Percentiles rank a stretch among this genome's conserved stretches.
These are phyloP conservation scores for Trichoderma erinaceum DNA, from an alignment of 495 filamentous ascomycete genomes.

Conservation along the genomic window DNA sequence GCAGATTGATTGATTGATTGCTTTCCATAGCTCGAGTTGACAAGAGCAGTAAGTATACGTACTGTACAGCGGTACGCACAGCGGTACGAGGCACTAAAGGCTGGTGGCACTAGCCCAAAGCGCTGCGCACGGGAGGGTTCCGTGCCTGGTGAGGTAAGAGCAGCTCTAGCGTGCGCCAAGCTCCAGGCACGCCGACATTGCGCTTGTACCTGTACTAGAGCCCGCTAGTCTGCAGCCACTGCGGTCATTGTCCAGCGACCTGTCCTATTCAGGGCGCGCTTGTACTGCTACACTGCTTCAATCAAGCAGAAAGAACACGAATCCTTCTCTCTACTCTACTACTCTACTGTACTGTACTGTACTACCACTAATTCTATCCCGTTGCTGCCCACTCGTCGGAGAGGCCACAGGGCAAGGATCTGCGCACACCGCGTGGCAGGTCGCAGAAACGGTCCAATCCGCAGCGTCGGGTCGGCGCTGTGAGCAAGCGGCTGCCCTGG, in stretches of 20 bases:
- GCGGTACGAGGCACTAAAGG: not conserved
- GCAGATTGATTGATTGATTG: not conserved
- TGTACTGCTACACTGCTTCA: not conserved
- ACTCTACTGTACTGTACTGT: too few species aligned
- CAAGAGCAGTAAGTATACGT: not conserved
- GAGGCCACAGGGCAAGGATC: conserved; percentile 10
- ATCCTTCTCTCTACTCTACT: not conserved
- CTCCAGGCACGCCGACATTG: not conserved
- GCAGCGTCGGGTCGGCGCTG: conserved; percentile 7
- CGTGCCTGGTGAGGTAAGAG: not conserved
- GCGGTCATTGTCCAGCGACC: not conserved
- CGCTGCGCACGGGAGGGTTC: not conserved
- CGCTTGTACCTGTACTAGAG: not conserved
- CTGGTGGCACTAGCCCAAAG: not conserved
- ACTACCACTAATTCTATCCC: too few species aligned
- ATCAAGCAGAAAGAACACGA: not conserved
- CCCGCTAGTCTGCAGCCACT: too few species aligned
- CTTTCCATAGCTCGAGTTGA: not conserved
- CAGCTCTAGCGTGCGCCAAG: conserved; percentile 6
- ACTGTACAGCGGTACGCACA: not conserved
- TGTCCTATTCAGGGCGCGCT: not conserved
- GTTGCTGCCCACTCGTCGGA: conserved; percentile 2
- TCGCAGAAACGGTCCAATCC: not conserved
- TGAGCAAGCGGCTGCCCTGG: not conserved
- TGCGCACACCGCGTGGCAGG: not conserved